These are phyloP conservation scores for Linderniella brevidens DNA, from an alignment of 257 asterid genomes.

Conservation along the genomic window DNA sequence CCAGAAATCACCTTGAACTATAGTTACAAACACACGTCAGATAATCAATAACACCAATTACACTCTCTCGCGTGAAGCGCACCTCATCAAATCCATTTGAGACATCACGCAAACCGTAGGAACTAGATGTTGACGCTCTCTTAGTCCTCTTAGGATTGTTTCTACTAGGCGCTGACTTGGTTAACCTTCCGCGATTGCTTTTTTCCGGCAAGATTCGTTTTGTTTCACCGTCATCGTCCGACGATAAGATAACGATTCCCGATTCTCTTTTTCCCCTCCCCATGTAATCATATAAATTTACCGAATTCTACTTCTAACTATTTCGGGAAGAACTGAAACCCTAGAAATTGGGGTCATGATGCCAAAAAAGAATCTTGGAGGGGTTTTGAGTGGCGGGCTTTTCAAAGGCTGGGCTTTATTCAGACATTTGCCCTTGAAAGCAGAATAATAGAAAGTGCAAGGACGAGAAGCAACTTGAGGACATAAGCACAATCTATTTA, in stretches of 20 bases:
- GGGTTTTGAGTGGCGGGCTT: too few relatives aligned
- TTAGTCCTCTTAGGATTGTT: conserved; percentile 40
- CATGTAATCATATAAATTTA: conserved; percentile 14
- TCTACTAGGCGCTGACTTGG: conserved; percentile 38
- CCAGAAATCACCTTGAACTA: neutral
- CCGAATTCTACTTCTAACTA: too few relatives aligned
- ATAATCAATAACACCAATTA: neutral
- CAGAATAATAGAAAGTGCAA: too few relatives aligned
- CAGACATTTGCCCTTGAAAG: too few relatives aligned
- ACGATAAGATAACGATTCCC: conserved; percentile 36
- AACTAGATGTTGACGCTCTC: conserved; percentile 22
- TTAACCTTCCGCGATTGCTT: conserved; percentile 10
- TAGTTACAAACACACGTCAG: neutral
- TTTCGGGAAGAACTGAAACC: too few relatives aligned
- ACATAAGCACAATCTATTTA: too few relatives aligned
- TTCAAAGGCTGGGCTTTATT: too few relatives aligned
- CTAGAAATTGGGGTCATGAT: too few relatives aligned
- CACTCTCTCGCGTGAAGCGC: neutral
- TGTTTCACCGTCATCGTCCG: conserved; percentile 34
- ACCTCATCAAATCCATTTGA: conserved; percentile 45
- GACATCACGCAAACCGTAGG: conserved; percentile 16
- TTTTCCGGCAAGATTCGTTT: conserved; percentile 13
- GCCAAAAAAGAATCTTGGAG: too few relatives aligned
- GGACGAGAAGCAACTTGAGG: too few relatives aligned
- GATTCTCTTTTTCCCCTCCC: conserved; percentile 48